A percentile compares a stretch with the other conserved stretches of the same genome.
phyloP scores from a whole-genome alignment of 1,284 basidiomycete genomes.

The Papiliotrema terrestris region DNA sequence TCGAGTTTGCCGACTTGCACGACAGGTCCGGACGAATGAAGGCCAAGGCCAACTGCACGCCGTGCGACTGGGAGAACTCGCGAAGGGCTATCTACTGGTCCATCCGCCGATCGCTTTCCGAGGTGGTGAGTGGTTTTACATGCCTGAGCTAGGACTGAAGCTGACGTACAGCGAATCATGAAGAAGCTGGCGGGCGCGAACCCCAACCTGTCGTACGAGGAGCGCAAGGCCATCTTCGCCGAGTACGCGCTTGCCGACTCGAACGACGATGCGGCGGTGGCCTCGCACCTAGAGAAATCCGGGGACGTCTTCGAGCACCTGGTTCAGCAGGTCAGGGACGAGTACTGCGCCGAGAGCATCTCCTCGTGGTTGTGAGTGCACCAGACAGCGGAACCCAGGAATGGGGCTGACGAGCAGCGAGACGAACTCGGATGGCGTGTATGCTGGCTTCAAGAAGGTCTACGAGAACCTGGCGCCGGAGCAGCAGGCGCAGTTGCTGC shows the following conservation, averaged over 20 bases:
- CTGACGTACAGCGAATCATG: constrained; percentile 39
- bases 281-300: constrained; percentile 46
- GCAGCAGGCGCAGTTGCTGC: neutral
- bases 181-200: constrained; percentile 47
- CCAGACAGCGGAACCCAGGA: constrained; percentile 1
- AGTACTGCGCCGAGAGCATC: constrained; percentile 40
- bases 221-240: constrained; percentile 39
- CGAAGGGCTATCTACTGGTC: constrained; percentile 96
- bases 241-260: constrained; percentile 41
- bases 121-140: constrained; percentile 37
- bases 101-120: constrained; percentile 60
- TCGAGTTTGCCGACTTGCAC: constrained; percentile 91
- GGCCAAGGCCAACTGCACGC: constrained; percentile 88
- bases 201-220: constrained; percentile 43
- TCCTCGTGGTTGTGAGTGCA: constrained; percentile 40
- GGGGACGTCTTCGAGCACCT: constrained; percentile 35
- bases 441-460: neutral
- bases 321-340: constrained; percentile 37
- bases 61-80: constrained; percentile 80
- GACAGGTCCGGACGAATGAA: constrained; percentile 96
- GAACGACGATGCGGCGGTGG: constrained; percentile 39
- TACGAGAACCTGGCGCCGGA: neutral
- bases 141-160: no score
- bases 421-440: constrained; percentile 1
- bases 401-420: neutral